Percentiles rank a stretch among this genome's conserved stretches.
These are phyloP conservation scores for Ophiostoma ulmi DNA, from an alignment of 2,329 filamentous ascomycete genomes.

Conservation along the genomic window DNA sequence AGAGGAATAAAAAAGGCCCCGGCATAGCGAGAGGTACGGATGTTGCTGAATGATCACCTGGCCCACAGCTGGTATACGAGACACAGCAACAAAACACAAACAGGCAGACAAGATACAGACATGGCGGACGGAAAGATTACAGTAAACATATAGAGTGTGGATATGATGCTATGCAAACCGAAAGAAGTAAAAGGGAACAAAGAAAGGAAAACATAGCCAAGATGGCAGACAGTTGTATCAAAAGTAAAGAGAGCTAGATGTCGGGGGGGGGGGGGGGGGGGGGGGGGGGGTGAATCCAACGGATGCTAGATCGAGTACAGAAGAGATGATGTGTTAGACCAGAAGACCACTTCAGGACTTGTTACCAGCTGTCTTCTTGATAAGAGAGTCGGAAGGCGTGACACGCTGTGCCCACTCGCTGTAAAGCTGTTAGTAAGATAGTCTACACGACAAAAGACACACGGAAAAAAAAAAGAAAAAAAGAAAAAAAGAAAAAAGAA, in stretches of 20 bases:
- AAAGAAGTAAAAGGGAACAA: not conserved
- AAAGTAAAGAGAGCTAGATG: not conserved
- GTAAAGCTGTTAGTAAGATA: not conserved
- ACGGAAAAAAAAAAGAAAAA: not conserved
- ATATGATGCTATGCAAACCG: conserved; percentile 10
- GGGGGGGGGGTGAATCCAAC: not conserved
- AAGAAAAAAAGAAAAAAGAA: not conserved
- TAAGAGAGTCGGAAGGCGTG: conserved; percentile 26
- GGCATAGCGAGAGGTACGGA: too few relatives aligned
- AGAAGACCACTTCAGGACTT: not conserved
- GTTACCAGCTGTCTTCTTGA: conserved; percentile 20
- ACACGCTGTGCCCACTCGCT: conserved; percentile 30
- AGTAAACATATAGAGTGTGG: conserved; percentile 4
- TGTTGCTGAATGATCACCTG: too few relatives aligned
- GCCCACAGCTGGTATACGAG: not conserved
- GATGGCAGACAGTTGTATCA: not conserved
- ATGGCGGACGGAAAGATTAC: not conserved
- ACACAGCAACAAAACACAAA: not conserved
- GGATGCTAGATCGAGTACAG: not conserved
- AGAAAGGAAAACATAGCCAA: not conserved
- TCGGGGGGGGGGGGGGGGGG: not conserved
- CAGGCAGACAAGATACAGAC: not conserved
- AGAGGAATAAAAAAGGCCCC: not conserved
- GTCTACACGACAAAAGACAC: not conserved
- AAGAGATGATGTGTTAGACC: not conserved